phyloP scores from a whole-genome alignment of 306 rosid genomes.

The Nissolia schottii region DNA sequence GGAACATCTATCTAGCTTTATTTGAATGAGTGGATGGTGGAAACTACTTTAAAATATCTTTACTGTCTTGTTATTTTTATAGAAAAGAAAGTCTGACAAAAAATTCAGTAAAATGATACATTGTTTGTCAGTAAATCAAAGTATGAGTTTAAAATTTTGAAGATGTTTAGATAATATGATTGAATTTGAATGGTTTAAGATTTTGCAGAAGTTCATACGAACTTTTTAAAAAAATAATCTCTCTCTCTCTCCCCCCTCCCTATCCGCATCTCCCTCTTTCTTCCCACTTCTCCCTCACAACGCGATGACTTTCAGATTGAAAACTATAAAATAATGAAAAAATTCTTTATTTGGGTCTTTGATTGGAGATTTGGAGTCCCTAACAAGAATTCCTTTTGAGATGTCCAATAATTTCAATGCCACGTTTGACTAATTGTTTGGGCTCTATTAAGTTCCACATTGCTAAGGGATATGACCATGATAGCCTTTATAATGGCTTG shows the following conservation, averaged over 20 bases:
- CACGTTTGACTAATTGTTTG: not conserved
- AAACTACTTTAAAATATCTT: not conserved
- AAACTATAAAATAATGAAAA: not conserved
- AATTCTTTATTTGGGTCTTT: not conserved
- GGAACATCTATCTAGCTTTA: not conserved
- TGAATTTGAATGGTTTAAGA: not conserved
- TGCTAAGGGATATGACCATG: no score
- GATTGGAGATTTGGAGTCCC: not conserved
- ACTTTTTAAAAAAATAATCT: not conserved
- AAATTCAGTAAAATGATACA: not conserved
- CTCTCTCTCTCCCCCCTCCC: not conserved
- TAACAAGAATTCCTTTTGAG: not conserved
- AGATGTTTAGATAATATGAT: constrained; percentile 2
- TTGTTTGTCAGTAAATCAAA: not conserved
- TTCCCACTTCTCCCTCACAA: constrained; percentile 1
- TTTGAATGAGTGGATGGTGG: constrained; percentile 6
- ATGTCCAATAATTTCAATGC: not conserved
- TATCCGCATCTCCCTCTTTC: not conserved
- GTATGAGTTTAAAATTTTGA: not conserved
- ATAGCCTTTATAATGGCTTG: no score
- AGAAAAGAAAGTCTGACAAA: not conserved
- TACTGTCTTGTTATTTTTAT: not conserved
- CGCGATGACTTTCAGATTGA: not conserved
- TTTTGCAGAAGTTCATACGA: not conserved
- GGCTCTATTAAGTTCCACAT: no score